phyloP scores from a whole-genome alignment of 2,329 filamentous ascomycete genomes.

The Monilinia aucupariae region DNA sequence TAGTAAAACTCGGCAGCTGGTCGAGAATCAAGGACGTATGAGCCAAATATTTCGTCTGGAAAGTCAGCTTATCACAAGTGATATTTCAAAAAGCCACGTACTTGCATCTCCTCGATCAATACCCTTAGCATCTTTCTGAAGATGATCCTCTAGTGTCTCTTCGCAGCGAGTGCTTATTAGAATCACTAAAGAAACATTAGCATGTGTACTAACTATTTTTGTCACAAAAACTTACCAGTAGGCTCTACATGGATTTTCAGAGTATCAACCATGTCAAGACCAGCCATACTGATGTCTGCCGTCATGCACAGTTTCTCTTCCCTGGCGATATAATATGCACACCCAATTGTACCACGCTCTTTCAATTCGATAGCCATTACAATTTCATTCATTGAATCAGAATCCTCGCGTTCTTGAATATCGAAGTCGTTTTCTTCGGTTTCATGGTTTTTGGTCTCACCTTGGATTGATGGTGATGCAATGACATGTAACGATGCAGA shows the following conservation, averaged over 20 bases:
- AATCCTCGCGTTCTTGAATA: constrained; percentile 37
- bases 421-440: constrained; percentile 33
- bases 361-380: constrained; percentile 77
- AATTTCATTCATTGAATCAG: constrained; percentile 57
- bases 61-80: not conserved
- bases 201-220: no score
- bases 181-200: constrained; percentile 36
- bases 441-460: constrained; percentile 18
- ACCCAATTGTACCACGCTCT: constrained; percentile 68
- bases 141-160: constrained; percentile 32
- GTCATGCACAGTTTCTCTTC: constrained; percentile 69
- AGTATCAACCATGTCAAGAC: constrained; percentile 62
- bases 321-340: constrained; percentile 71
- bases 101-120: constrained; percentile 28
- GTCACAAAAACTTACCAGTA: constrained; percentile 34
- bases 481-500: constrained; percentile 16
- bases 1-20: constrained; percentile 69
- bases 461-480: constrained; percentile 11
- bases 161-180: constrained; percentile 41
- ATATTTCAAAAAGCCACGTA: constrained; percentile 17
- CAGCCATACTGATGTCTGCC: constrained; percentile 66
- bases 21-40: constrained; percentile 57
- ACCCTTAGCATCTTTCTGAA: constrained; percentile 32
- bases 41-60: constrained; percentile 38
- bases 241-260: constrained; percentile 51